These are phyloP conservation scores for Pseudovirgaria hyperparasitica DNA, from an alignment of 2,329 filamentous ascomycete species.

Conservation along the genomic window DNA sequence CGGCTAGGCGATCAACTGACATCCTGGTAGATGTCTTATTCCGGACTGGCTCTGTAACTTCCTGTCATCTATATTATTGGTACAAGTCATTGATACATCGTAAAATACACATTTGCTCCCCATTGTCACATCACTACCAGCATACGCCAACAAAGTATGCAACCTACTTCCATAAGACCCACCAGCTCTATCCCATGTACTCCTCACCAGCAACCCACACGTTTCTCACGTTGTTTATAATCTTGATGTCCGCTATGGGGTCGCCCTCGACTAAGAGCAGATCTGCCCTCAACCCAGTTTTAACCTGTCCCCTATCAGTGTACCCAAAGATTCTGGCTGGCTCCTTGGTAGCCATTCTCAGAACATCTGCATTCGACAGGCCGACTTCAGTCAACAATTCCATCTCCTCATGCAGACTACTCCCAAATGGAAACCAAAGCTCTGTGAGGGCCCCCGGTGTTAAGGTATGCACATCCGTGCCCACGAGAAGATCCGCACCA, in stretches of 20 bases:
- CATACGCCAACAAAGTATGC: too few relatives aligned
- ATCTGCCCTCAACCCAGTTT: constrained; percentile 6
- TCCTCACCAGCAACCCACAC: constrained; percentile 4
- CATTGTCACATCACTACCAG: too few relatives aligned
- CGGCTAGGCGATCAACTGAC: too few relatives aligned
- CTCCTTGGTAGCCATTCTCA: constrained; percentile 13
- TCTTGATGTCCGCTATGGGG: constrained; percentile 3
- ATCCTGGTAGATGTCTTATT: too few relatives aligned
- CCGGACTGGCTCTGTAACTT: too few relatives aligned
- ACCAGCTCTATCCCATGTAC: too few relatives aligned
- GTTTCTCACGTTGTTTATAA: constrained; percentile 3
- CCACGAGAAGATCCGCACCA: constrained; percentile 18
- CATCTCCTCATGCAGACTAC: constrained; percentile 15
- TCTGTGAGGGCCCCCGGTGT: constrained; percentile 10
- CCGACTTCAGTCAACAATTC: constrained; percentile 15
- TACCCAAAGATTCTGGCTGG: constrained; percentile 14
- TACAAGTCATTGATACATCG: too few relatives aligned
- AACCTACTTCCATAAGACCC: too few relatives aligned
- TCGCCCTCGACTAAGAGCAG: constrained; percentile 3
- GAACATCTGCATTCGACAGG: constrained; percentile 12
- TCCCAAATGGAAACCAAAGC: constrained; percentile 9
- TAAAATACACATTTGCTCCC: too few relatives aligned
- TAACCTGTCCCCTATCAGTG: constrained; percentile 15
- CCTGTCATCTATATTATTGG: too few relatives aligned
- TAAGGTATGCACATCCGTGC: constrained; percentile 16